Evolutionary conservation across 768 basidiomycete genomes (phyloP).

Genomic region (Mycena leptocephala): DNA sequence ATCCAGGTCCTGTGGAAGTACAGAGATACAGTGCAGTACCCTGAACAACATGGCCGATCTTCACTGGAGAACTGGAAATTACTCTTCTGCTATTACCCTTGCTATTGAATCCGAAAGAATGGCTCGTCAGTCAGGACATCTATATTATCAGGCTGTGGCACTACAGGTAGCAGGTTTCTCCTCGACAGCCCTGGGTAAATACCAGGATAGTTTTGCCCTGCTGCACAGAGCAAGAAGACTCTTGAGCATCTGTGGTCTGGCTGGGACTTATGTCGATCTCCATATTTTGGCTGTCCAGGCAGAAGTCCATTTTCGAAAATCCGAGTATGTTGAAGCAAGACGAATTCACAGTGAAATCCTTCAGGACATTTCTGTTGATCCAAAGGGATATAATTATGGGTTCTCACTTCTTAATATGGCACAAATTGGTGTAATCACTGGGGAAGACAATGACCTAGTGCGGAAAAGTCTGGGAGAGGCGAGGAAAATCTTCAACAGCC

Average conservation of each 20-base stretch:
- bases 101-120: neutral
- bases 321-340: neutral
- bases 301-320: neutral
- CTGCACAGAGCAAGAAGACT: neutral
- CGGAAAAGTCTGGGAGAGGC: neutral
- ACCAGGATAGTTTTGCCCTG: neutral
- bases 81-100: too few species aligned
- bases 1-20: neutral
- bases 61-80: neutral
- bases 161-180: neutral
- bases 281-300: neutral
- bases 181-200: neutral
- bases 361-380: neutral
- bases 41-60: neutral
- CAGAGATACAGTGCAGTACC: neutral
- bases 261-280: neutral
- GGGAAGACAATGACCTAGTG: neutral
- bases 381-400: neutral
- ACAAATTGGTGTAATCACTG: neutral
- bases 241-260: neutral
- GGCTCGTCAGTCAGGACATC: neutral
- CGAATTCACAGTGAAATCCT: neutral
- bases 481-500: neutral
- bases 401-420: neutral
- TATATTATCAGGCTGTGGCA: neutral